Evolutionary conservation across 2,329 filamentous ascomycete genomes (phyloP), one percentile per base, ranked within the genome.

Genomic region (Beauveria pseudobassiana): DNA sequence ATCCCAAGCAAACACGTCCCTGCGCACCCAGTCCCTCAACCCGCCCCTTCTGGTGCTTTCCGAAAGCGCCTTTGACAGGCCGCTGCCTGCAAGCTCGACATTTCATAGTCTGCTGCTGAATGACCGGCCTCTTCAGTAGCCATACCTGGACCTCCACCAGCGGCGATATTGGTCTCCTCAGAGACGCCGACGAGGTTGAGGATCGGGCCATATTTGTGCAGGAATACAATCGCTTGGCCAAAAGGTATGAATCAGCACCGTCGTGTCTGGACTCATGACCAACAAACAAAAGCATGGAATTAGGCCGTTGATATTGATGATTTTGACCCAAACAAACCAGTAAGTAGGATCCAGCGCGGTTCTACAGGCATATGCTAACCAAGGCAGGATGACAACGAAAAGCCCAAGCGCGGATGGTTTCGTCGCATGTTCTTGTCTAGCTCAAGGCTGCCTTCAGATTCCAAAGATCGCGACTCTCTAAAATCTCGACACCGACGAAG

Each of bases 211-310:
- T 72, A 3, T 84, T 83, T 68, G 70, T 87, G 6, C 67, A 78
- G 8, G 82, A 86, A 65, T 88, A 87, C 70, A 88, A 88, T 69
- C 75, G 77, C 5, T 70, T 87, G 5, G 85, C 86, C 3, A 78
- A 76, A 83, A 83, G 78, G 85, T 86, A 64, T 38, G 65, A 2
- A 46, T 10, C 59, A 42, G 7, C 7, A 4, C 1, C 18, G 6
- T 20, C 30, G 42, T 1, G 9, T 5, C 7, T 5, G 5, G 20
- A 14, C 7, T 9, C 18, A 5, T 48, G 48, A 22, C 62, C 64
- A 34, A 65, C 53, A 16, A 20, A 30, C 14, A 43, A 55, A 46
- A 87, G 84, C 77, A 86, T 70, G 82, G 82, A 18, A 74, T 87
- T 51, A 77, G 77, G 16, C 65, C 69, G 4, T 63, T 81, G 28